Conservation (phyloP, 257 asterid species). For the Coffea canephora region DNA sequence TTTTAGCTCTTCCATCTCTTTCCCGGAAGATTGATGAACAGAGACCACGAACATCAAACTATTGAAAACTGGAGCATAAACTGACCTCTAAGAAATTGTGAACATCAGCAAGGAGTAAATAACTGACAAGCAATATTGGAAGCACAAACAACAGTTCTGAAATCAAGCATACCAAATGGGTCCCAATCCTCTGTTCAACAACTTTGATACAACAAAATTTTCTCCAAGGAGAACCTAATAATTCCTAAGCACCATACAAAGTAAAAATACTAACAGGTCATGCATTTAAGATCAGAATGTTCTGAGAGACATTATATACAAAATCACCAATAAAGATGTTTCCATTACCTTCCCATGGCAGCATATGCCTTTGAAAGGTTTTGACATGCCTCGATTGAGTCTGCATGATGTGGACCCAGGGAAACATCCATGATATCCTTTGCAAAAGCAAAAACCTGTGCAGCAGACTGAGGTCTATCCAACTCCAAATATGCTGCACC, state of each 20-base stretch:
- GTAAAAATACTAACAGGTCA: too few relatives aligned
- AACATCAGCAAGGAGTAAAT: not conserved
- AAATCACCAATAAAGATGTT: not conserved
- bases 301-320: not conserved
- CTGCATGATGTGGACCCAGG: conserved; percentile 86
- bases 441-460: conserved; percentile 82
- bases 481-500: conserved; percentile 92
- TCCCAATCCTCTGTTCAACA: not conserved
- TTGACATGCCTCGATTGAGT: conserved; percentile 77
- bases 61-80: not conserved
- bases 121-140: not conserved
- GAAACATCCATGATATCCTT: conserved; percentile 90
- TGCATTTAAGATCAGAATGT: not conserved
- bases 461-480: conserved; percentile 91
- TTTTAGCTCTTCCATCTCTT: not conserved
- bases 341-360: conserved; percentile 70
- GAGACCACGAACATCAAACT: not conserved
- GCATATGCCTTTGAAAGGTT: conserved; percentile 95
- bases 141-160: not conserved
- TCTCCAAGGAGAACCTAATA: not conserved
- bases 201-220: not conserved
- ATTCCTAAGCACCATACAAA: not conserved
- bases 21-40: not conserved
- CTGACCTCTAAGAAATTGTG: not conserved
- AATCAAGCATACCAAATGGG: not conserved